Evolutionary conservation across 257 asterid species (phyloP), one percentile per base, ranked within the genome.

Genomic region (Penstemon davidsonii): DNA sequence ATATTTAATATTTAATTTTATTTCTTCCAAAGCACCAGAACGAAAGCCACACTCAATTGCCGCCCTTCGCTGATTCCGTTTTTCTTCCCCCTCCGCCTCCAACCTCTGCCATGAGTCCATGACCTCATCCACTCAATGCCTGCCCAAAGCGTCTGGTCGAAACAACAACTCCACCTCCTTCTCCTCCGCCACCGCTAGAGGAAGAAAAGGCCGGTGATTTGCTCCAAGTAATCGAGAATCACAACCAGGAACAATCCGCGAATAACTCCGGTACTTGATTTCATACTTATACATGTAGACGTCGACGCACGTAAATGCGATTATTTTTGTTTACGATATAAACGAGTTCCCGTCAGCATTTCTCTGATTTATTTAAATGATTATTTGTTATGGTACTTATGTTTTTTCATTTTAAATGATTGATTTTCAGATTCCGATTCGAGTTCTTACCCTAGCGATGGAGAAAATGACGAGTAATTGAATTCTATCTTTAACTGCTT

Each of bases 391-490:
- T 19, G 25, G 25, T 19, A 19, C 25, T 19, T 19, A 19, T 19
- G 25, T 19, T 19, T 19, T 19, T 19, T 19, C 25, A 19, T 19
- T 19, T 19, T 19, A 19, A 19, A 19, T 19, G 25, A 19, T 19
- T 19, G 25, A 19, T 19, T 19, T 19, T 19, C 25, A 19, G 25
- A 19, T 19, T 19, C 25, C 25, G 25, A 19, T 19, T 19, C 25
- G 25, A 19, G 25, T 19, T 19, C 25, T 19, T 19, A 19, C 25
- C 25, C 25, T 19, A 19, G 25, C 25, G 85, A 13, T 38, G 91
- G 70, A 49, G 93, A 85, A 50, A 82, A 84, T 71, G 90, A 87
- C 68, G 96, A 89, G 96, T 89, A 87, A 73, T 55, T 55, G 50
- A 59, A 43, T 69, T 62, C 66, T 67, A 67, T 68, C 13, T 62